Evolutionary conservation across 2,329 filamentous ascomycete species (phyloP), one percentile per base, ranked within the genome.

Genomic region (Arthrobotrys sinensis): DNA sequence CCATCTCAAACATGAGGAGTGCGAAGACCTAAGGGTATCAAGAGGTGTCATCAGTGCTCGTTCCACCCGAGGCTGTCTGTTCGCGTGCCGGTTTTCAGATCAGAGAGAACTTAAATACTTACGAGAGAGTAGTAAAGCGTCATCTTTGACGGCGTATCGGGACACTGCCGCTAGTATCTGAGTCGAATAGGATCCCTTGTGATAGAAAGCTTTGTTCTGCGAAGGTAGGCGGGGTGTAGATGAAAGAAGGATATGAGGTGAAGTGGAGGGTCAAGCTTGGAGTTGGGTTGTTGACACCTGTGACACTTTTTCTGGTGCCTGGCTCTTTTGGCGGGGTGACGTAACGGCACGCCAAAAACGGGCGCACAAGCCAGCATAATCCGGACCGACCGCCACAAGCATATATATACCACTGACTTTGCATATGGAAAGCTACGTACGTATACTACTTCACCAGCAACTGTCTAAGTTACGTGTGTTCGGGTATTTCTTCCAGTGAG

Each of bases 1-100:
- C 86, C 92, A 96, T 95, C 90, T 96, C 93, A 82, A 90, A 88
- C 85, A 96, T 90, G 82, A 96, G 88, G 82, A 95, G 89, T 84
- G 92, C 85, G 86, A 96, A 96, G 83, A 96, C 93, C 93, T 96
- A 38, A 8, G 6, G 50, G 38, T 38, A 19, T n/a, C n/a, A 52
- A 24, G 52, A 4, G 24, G 19, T 7, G 19, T 10, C 40, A 45
- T 21, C 38, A 62, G 53, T 14, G 52, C 11, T 11, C 1, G 28
- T 66, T 32, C n/a, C 36, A 3, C 36, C n/a, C 14, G 14, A 14
- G 48, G 32, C 28, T 24, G 50, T 24, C 16, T 38, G 55, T 60
- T 60, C 55, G 36, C 57, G 72, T 67, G 64, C 50, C 5, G 12
- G 8, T 21, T 21, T 66, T 43, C 14, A 24, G 46, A 19, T 14